phyloP scores from a whole-genome alignment of 2,329 filamentous ascomycete genomes.

The Aspergillus udagawae region DNA sequence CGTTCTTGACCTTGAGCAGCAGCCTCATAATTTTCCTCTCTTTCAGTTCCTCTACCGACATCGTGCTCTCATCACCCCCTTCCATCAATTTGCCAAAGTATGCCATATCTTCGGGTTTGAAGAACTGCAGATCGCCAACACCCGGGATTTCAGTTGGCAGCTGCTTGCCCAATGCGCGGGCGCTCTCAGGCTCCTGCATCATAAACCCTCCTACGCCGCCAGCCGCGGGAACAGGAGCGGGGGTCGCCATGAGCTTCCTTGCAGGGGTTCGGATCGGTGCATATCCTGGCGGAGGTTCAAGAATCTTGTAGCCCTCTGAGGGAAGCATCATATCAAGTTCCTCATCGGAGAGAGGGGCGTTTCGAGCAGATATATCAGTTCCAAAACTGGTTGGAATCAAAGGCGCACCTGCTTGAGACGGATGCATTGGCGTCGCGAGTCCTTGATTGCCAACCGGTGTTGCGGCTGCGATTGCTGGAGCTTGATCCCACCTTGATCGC shows the following conservation, averaged over 20 bases:
- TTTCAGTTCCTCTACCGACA: conserved; percentile 93
- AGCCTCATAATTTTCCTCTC: conserved; percentile 98
- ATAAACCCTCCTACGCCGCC: conserved; percentile 74
- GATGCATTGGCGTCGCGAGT: conserved; percentile 74
- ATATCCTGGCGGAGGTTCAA: conserved; percentile 88
- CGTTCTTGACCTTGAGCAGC: conserved; percentile 97
- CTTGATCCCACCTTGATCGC: conserved; percentile 89
- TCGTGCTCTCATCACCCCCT: conserved; percentile 81
- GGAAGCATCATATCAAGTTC: conserved; percentile 90
- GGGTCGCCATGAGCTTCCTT: conserved; percentile 69
- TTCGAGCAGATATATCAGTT: conserved; percentile 73
- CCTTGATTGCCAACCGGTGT: conserved; percentile 70
- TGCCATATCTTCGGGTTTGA: conserved; percentile 97
- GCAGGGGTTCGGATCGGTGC: conserved; percentile 74
- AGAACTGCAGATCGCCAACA: conserved; percentile 93
- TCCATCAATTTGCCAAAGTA: conserved; percentile 98
- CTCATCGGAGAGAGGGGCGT: conserved; percentile 82
- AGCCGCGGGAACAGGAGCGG: conserved; percentile 60
- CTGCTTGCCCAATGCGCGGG: conserved; percentile 78
- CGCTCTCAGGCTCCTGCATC: conserved; percentile 92
- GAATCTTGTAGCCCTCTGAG: conserved; percentile 84
- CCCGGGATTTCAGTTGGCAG: conserved; percentile 94
- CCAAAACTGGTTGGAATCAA: conserved; percentile 65
- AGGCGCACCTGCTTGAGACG: conserved; percentile 55
- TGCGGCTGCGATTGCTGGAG: conserved; percentile 62